phyloP scores from a whole-genome alignment of 148 eudicot genomes.

The Rhododendron molle region DNA sequence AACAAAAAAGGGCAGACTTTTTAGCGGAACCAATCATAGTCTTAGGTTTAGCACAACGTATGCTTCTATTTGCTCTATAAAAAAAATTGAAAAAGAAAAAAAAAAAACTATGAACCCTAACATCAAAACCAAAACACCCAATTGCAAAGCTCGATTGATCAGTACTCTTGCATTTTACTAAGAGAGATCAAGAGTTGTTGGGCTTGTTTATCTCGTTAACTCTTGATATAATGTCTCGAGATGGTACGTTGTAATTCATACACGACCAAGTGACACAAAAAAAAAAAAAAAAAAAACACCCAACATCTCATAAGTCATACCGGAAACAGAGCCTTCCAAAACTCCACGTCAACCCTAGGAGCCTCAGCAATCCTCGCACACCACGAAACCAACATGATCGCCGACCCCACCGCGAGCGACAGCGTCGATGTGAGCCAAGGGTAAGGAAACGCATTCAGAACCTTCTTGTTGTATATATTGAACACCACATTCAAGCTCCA shows the following conservation, averaged over 20 bases:
- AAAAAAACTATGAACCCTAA: not conserved
- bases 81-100: not conserved
- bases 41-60: not conserved
- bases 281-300: not conserved
- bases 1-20: not conserved
- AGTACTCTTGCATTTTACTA: no score
- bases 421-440: conserved; percentile 74
- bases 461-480: conserved; percentile 69
- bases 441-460: conserved; percentile 69
- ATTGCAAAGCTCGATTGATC: no score
- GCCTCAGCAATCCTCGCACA: conserved; percentile 51
- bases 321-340: conserved; percentile 58
- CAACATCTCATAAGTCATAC: conserved; percentile 29
- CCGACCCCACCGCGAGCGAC: conserved; percentile 65
- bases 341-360: conserved; percentile 49
- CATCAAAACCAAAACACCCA: not conserved
- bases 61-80: not conserved
- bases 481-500: conserved; percentile 73
- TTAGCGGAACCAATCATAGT: not conserved
- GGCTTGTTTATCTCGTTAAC: no score
- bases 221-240: no score
- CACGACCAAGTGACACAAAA: no score
- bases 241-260: no score
- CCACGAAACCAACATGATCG: conserved; percentile 66
- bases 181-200: no score